Evolutionary conservation across 2,329 filamentous ascomycete genomes (phyloP).

Genomic region (Penicillium palitans): DNA sequence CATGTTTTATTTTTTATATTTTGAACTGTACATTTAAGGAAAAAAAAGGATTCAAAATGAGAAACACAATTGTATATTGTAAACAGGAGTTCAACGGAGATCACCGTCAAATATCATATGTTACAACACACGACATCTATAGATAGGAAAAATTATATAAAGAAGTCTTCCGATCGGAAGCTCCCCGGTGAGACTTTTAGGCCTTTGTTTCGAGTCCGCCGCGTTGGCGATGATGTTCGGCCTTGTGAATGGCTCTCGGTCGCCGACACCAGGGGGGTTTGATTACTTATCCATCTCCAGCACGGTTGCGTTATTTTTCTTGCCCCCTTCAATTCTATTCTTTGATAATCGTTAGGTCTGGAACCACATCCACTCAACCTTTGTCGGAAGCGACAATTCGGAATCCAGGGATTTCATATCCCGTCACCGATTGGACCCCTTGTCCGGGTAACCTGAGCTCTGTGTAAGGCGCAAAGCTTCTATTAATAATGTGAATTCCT

Average conservation of each 20-base stretch:
- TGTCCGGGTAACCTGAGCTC: neutral
- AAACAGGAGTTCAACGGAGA: neutral
- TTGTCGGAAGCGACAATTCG: constrained; percentile 3
- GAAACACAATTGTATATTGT: neutral
- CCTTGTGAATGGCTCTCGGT: constrained; percentile 13
- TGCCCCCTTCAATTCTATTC: neutral
- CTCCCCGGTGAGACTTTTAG: constrained; percentile 11
- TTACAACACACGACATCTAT: neutral
- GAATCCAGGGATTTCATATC: constrained; percentile 12
- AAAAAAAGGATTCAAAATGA: neutral
- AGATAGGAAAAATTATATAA: neutral
- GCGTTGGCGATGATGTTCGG: constrained; percentile 5
- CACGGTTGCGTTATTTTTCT: constrained; percentile 9
- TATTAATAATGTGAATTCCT: constrained; percentile 10
- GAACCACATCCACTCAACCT: constrained; percentile 1
- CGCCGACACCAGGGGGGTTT: constrained; percentile 8
- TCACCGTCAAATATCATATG: neutral
- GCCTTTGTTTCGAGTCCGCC: constrained; percentile 9
- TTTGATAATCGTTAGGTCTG: constrained; percentile 1
- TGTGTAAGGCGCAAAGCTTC: constrained; percentile 8
- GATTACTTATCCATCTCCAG: constrained; percentile 3
- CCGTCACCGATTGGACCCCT: constrained; percentile 4
- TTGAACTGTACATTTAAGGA: neutral
- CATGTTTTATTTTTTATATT: neutral
- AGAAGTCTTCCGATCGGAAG: constrained; percentile 5